Evolutionary conservation across 129 eudicot genomes (phyloP), one percentile per base, ranked within the genome.

Genomic region (Apium graveolens): DNA sequence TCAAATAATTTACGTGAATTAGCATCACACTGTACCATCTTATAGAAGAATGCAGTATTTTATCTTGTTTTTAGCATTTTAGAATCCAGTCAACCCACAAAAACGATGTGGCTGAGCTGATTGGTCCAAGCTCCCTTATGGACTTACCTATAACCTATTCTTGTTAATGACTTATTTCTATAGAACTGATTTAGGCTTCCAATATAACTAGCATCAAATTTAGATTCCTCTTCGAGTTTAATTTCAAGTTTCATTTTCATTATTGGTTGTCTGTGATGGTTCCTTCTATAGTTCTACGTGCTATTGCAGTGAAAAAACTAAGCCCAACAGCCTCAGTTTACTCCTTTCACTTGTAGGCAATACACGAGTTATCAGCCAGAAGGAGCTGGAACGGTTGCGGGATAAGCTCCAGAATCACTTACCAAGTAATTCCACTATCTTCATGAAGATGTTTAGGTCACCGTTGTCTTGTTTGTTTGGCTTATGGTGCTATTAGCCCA

Each of bases 331-430:
- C 26, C 16, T 60, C n/a, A 49, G n/a, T 49, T 49, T 49, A 55
- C 65, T 24, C 1, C 29, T 24, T 48, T 55, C 9, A 55, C 65
- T 55, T 55, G 65, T 24, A 55, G 98, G 94, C 63, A 91, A 90
- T 76, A 88, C 98, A 6, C 87, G 97, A 75, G 91, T 86, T 65
- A 86, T 91, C 13, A 82, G 82, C 85, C 98, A 95, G 84, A 90
- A 90, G 68, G 90, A 90, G 88, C 96, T 95, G 75, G 99, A 92
- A 39, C 81, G 81, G 71, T 90, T 95, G 49, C 90, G 96, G 37
- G 94, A 92, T 76, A 94, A 95, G 90, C 70, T 63, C 20, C 70
- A 63, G 38, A 63, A 63, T 27, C 70, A 31, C 20, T 12, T 63
- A 63, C 13, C 70, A 13, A 63, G 38, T 29, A 63, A 63, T 0